Evolutionary conservation across 352 stramenopile genomes (phyloP).

Genomic region (Chrysophaeum taylorii): DNA sequence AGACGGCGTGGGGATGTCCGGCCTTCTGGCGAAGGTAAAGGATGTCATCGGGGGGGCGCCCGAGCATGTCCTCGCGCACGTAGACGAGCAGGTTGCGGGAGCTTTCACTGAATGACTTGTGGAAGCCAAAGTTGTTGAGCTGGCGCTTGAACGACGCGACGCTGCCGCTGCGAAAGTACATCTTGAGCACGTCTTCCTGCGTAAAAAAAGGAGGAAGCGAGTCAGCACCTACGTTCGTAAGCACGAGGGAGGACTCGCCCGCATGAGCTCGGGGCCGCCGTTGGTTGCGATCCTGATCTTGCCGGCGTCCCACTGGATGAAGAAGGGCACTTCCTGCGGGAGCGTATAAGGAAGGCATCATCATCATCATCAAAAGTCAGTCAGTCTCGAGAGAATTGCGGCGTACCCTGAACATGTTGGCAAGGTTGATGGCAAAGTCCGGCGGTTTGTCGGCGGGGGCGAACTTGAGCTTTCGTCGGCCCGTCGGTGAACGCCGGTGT

Average conservation of each 20-base stretch:
- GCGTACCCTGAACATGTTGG: slow-evolving; percentile 9
- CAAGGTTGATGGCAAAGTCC: slow-evolving; percentile 12
- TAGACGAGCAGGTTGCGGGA: not conserved
- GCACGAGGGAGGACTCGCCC: too few species aligned
- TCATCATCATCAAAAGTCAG: too few species aligned
- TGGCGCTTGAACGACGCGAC: slow-evolving; percentile 30
- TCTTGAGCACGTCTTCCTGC: not conserved
- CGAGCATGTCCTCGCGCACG: not conserved
- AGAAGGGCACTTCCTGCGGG: not conserved
- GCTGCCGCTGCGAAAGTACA: slow-evolving; percentile 15
- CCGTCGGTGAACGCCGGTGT: too few species aligned
- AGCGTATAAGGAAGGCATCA: too few species aligned
- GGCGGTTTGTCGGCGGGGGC: not conserved
- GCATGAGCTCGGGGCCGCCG: too few species aligned
- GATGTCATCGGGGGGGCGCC: not conserved
- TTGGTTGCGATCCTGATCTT: not conserved
- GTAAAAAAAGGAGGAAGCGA: too few species aligned
- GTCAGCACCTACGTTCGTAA: too few species aligned
- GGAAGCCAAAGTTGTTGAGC: slow-evolving; percentile 25
- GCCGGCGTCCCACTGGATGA: slow-evolving; percentile 1
- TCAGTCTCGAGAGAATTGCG: too few species aligned
- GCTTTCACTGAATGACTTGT: not conserved
- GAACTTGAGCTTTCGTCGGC: too few species aligned
- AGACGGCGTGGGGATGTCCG: too few species aligned
- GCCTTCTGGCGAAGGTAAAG: not conserved